Evolutionary conservation across 2,329 filamentous ascomycete genomes (phyloP).

Genomic region (Ophiosphaerella herpotricha): DNA sequence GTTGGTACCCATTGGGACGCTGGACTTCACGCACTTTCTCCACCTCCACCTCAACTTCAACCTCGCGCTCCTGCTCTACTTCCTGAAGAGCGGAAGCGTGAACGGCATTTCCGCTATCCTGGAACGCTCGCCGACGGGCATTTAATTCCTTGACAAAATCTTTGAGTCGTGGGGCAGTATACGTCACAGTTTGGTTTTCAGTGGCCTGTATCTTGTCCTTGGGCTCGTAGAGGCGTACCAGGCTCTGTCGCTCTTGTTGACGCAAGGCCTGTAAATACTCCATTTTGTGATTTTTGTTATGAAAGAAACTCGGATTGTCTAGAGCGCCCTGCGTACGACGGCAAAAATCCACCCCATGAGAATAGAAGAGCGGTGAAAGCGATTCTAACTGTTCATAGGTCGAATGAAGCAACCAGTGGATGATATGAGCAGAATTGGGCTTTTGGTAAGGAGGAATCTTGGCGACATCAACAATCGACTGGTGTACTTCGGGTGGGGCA

Average conservation of each 20-base stretch:
- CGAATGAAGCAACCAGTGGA: constrained; percentile 67
- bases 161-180: constrained; percentile 29
- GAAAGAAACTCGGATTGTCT: constrained; percentile 51
- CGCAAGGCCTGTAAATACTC: constrained; percentile 53
- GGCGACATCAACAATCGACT: constrained; percentile 58
- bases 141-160: constrained; percentile 45
- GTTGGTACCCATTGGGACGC: constrained; percentile 37
- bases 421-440: constrained; percentile 57
- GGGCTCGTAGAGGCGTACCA: constrained; percentile 63
- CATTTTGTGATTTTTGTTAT: constrained; percentile 30
- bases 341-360: constrained; percentile 67
- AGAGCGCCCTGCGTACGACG: constrained; percentile 57
- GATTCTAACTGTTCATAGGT: constrained; percentile 66
- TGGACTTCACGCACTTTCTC: constrained; percentile 58
- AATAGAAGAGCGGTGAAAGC: constrained; percentile 61
- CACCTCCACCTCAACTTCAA: constrained; percentile 61
- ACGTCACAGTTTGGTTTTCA: constrained; percentile 4
- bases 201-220: constrained; percentile 14
- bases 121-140: constrained; percentile 39
- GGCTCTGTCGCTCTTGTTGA: constrained; percentile 60
- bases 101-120: constrained; percentile 52
- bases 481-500: constrained; percentile 64
- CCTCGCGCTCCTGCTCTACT: constrained; percentile 53
- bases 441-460: background rate
- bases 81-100: constrained; percentile 62